These are phyloP conservation scores for Alternaria gaisen DNA, from an alignment of 2,329 filamentous ascomycete species.

Conservation along the genomic window DNA sequence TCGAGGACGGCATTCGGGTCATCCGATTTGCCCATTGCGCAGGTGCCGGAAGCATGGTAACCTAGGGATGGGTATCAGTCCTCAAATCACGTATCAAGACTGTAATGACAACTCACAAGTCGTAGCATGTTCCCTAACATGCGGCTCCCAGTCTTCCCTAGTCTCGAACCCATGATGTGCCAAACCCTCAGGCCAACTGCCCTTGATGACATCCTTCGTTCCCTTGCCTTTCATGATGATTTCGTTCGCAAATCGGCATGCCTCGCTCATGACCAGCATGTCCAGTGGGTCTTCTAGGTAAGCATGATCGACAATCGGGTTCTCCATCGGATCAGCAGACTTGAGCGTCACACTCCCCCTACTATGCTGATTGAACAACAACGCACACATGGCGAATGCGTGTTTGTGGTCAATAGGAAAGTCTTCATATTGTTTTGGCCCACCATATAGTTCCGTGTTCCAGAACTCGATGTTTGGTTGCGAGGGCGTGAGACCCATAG, in stretches of 20 bases:
- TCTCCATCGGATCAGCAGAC: slow-evolving; percentile 58
- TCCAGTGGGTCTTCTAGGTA: slow-evolving; percentile 68
- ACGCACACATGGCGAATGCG: slow-evolving; percentile 66
- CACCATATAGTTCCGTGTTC: slow-evolving; percentile 69
- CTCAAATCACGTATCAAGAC: not conserved
- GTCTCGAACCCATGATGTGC: slow-evolving; percentile 63
- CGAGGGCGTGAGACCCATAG: slow-evolving; percentile 65
- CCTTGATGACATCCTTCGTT: slow-evolving; percentile 67
- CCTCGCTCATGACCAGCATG: slow-evolving; percentile 67
- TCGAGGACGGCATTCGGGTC: slow-evolving; percentile 51
- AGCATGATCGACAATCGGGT: slow-evolving; percentile 67
- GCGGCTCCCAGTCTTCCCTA: slow-evolving; percentile 66
- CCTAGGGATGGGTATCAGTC: slow-evolving; percentile 30
- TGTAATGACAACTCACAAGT: slow-evolving; percentile 58
- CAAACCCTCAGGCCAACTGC: slow-evolving; percentile 64
- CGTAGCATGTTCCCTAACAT: slow-evolving; percentile 67
- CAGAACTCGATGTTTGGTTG: slow-evolving; percentile 72
- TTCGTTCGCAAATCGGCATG: slow-evolving; percentile 67
- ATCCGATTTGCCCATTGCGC: slow-evolving; percentile 59
- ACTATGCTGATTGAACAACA: slow-evolving; percentile 67
- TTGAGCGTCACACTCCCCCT: slow-evolving; percentile 64
- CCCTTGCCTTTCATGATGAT: slow-evolving; percentile 66
- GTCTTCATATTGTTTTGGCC: slow-evolving; percentile 65
- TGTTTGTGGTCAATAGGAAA: slow-evolving; percentile 63
- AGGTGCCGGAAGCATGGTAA: slow-evolving; percentile 66